Evolutionary conservation across 1,139 yeast species (phyloP).

Genomic region (Hemisphaericaspora xylanilytica): DNA sequence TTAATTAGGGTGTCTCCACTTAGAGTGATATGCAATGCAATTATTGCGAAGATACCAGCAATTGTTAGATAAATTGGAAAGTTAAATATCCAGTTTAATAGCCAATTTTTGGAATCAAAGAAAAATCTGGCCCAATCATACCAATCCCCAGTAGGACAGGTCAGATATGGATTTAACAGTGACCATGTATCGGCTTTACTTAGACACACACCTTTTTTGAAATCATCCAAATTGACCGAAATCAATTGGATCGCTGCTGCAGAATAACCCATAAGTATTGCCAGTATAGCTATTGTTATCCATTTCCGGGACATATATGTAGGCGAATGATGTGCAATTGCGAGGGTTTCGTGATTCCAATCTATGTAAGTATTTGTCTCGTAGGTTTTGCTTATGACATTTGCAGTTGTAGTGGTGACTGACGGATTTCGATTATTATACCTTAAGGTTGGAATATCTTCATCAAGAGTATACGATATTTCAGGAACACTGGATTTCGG

Average conservation of each 20-base stretch:
- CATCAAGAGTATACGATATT: constrained; percentile 6
- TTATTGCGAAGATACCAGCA: constrained; percentile 24
- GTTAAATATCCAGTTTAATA: constrained; percentile 26
- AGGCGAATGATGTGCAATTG: constrained; percentile 14
- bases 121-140: constrained; percentile 38
- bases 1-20: constrained; percentile 44
- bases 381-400: constrained; percentile 13
- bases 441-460: constrained; percentile 13
- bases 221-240: constrained; percentile 62
- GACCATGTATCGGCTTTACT: constrained; percentile 43
- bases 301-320: constrained; percentile 38
- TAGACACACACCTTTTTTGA: constrained; percentile 49
- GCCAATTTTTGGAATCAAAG: constrained; percentile 19
- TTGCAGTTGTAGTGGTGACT: constrained; percentile 1
- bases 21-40: constrained; percentile 33
- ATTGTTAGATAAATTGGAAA: constrained; percentile 38
- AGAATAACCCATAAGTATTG: constrained; percentile 56
- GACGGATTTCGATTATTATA: constrained; percentile 2
- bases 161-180: constrained; percentile 42
- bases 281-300: constrained; percentile 55
- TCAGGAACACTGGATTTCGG: constrained; percentile 1
- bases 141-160: constrained; percentile 47
- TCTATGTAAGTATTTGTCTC: constrained; percentile 40
- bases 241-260: constrained; percentile 61
- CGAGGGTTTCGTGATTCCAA: constrained; percentile 26